Evolutionary conservation across 495 filamentous ascomycete genomes (phyloP), one percentile per base, ranked within the genome.

Genomic region (Penicillium verhagenii): DNA sequence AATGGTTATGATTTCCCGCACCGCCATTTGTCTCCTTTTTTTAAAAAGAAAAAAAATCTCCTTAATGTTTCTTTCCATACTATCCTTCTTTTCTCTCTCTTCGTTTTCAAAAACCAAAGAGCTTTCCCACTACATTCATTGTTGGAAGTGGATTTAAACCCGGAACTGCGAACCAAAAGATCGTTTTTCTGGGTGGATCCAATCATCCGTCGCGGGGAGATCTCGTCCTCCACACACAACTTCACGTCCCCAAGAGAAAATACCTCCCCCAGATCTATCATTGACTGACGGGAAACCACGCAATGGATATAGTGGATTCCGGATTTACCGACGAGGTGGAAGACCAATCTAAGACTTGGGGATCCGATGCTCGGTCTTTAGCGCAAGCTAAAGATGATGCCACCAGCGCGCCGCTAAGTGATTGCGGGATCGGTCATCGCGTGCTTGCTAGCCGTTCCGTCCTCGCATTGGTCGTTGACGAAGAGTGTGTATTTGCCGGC

Each of bases 401-500:
- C 4, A 37, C 44, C 37, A 51, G 25, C 29, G 49, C 65, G 47
- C 53, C 67, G 5, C 51, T 49, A 4, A 63, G 54, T 40, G 66
- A 76, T 54, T 76, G 73, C 57, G 75, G 71, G 26, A 75, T 78
- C 39, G 73, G 73, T 37, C 75, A 78, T 51, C 75, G 75, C 18
- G 75, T 78, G 21, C 60, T 73, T 46, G 70, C 75, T 35, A 73
- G 72, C 52, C 69, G 73, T 39, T 78, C 75, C n/a, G 73, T 78
- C 19, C 56, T 78, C 23, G 72, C 75, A n/a, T 52, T 78, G 19
- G 75, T 70, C n/a, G 52, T 78, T 19, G 75, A 78, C 50, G 69
- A 77, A 18, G 69, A 78, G 6, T 76, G 72, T 43, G 75, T 78
- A 2, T 78, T 89, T 72, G 91, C 92, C 19, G 94, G 93, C 29